Evolutionary conservation across 148 eudicot species (phyloP).

Genomic region (Vaccinium corymbosum): DNA sequence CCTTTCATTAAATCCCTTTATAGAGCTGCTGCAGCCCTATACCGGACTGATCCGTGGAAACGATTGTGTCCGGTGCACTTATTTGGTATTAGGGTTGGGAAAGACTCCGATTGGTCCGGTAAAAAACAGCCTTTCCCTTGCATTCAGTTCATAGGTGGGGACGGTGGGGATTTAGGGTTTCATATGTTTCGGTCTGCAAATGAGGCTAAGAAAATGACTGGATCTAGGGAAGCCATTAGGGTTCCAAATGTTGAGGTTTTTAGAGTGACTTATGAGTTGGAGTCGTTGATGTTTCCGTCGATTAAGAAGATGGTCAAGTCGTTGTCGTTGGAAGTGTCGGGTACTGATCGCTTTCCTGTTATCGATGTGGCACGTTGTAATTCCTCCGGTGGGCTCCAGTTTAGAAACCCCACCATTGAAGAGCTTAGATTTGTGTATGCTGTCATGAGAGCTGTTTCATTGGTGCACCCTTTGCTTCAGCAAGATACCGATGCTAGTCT

Average conservation of each 20-base stretch:
- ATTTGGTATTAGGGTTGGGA: constrained; percentile 52
- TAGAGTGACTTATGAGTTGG: constrained; percentile 61
- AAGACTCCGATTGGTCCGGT: constrained; percentile 52
- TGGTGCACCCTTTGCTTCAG: constrained; percentile 57
- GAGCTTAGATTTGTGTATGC: constrained; percentile 62
- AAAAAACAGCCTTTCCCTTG: constrained; percentile 59
- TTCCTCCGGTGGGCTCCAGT: constrained; percentile 38
- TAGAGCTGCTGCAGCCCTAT: constrained; percentile 58
- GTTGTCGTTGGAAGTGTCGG: constrained; percentile 45
- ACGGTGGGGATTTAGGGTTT: constrained; percentile 61
- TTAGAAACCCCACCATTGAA: constrained; percentile 49
- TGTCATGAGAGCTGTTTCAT: constrained; percentile 44
- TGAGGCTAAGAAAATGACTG: constrained; percentile 48
- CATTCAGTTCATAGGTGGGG: constrained; percentile 58
- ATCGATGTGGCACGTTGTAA: constrained; percentile 53
- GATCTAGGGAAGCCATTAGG: constrained; percentile 42
- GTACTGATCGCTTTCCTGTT: constrained; percentile 49
- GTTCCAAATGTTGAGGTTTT: constrained; percentile 55
- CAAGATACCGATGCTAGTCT: constrained; percentile 31
- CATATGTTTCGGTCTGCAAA: constrained; percentile 47
- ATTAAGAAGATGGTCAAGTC: constrained; percentile 49
- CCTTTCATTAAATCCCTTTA: constrained; percentile 51
- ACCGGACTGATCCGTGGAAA: constrained; percentile 65
- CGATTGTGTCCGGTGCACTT: constrained; percentile 61
- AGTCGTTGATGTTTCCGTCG: constrained; percentile 45